Conservation (phyloP, 495 filamentous ascomycete genomes). For the Talaromyces trachyspermus region DNA sequence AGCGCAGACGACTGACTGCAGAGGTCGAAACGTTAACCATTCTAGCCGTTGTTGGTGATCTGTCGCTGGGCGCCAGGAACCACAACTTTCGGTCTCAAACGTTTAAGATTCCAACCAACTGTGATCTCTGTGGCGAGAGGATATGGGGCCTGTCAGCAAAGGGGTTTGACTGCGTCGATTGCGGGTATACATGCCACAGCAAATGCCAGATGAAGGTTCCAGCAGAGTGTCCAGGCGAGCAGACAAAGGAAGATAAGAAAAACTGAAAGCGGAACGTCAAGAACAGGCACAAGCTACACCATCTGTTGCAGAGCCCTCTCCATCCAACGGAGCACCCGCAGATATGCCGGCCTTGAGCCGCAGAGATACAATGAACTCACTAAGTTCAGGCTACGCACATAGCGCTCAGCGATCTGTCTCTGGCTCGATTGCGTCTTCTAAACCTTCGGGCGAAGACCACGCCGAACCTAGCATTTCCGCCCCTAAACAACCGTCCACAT, state of each 20-base stretch:
- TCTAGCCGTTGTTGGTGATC: slow-evolving; percentile 75
- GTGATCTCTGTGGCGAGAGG: slow-evolving; percentile 88
- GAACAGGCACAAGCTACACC: slow-evolving; percentile 60
- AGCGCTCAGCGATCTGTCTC: slow-evolving; percentile 71
- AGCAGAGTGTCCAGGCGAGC: slow-evolving; percentile 88
- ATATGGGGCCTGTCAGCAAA: slow-evolving; percentile 97
- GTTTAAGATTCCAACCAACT: slow-evolving; percentile 98
- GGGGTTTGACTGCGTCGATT: slow-evolving; percentile 90
- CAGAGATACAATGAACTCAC: slow-evolving; percentile 86
- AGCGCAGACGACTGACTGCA: slow-evolving; percentile 74
- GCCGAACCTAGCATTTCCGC: slow-evolving; percentile 29
- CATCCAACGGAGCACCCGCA: slow-evolving; percentile 23
- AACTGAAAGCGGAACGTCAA: slow-evolving; percentile 75
- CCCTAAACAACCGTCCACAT: slow-evolving; percentile 22
- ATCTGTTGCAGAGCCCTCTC: slow-evolving; percentile 24
- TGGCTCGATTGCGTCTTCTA: slow-evolving; percentile 32
- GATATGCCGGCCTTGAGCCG: slow-evolving; percentile 54
- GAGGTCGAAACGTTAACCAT: slow-evolving; percentile 91
- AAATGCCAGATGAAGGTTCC: slow-evolving; percentile 99
- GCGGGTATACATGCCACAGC: slow-evolving; percentile 94
- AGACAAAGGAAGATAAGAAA: slow-evolving; percentile 89
- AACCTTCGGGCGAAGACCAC: slow-evolving; percentile 38
- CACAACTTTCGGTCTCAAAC: slow-evolving; percentile 97
- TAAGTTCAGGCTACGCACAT: slow-evolving; percentile 82
- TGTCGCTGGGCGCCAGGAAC: slow-evolving; percentile 82